Evolutionary conservation across 306 rosid genomes (phyloP).

Genomic region (Malus fusca): DNA sequence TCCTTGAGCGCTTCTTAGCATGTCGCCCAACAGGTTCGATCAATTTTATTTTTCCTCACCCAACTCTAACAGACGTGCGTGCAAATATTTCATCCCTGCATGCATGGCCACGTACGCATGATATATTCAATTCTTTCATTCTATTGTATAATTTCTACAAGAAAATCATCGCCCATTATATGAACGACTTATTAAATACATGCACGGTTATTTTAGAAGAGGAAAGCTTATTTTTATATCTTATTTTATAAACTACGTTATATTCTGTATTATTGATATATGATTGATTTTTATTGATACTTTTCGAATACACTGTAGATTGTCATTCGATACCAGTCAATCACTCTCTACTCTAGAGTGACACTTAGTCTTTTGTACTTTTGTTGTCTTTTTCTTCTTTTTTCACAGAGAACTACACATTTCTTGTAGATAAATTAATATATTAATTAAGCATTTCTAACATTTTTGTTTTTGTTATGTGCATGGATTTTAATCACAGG

Average conservation of each 20-base stretch:
- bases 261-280: background rate
- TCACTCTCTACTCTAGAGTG: background rate
- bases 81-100: background rate
- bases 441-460: background rate
- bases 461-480: background rate
- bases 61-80: background rate
- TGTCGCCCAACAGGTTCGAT: slow-evolving; percentile 84
- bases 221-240: background rate
- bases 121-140: background rate
- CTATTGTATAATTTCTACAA: background rate
- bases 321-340: background rate
- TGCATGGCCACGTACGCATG: background rate
- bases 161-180: background rate
- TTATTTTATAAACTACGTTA: background rate
- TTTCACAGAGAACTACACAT: background rate
- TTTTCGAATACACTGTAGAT: background rate
- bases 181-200: background rate
- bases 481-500: slow-evolving; percentile 32
- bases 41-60: background rate
- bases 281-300: background rate
- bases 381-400: background rate
- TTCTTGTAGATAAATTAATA: background rate
- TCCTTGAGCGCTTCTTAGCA: slow-evolving; percentile 80
- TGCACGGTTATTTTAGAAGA: background rate
- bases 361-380: no score